Base-by-base conservation (phyloP, 768 basidiomycete genomes). In the Lyophyllum shimeji region DNA sequence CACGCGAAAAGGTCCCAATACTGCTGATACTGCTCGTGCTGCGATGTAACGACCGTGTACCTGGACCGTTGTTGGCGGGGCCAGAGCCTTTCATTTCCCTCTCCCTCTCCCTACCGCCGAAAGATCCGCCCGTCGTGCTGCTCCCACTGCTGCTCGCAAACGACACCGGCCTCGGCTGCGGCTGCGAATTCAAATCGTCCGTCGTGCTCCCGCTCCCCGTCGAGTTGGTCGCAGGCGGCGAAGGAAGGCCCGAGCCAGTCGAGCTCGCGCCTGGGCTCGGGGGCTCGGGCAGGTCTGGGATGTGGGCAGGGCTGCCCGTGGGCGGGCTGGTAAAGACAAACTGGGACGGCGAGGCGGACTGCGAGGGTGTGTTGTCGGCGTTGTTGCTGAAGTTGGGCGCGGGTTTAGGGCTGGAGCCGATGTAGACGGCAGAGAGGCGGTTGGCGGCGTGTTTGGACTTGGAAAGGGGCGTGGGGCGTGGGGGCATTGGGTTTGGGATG, bases 211-310 rank as follows among this genome's bases (percentile, higher is more conserved):
- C 87, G 68, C 89, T 90, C 31, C 87, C 89, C 1, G 89, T 91
- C 11, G 90, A 92, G 66, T 91, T 92, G 18, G 91, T 90, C 24
- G 89, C 90, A 42, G 91, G 91, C 0, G 91, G 91, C 21, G 89
- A 91, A 1, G 91, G 90, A 5, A 93, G 68, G 6, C 90, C 90
- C 5, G 88, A 89, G 54, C 77, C 74, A 59, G 65, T 67, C 3
- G 84, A 78, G 55, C 77, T 68, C 13, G 77, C 71, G 21, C 73
- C 75, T 11, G 86, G 85, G 58, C 84, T 87, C n/a, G 86, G 84
- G 2, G 85, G 86, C 59, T 85, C 85, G 48, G 87, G 87, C 43
- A 90, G 79, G 63, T 87, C 85, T 2, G 89, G 88, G 18, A 89
- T 74, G 46, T 74, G 67, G 13, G 76, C 72, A 31, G 76, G 27